phyloP scores from a whole-genome alignment of 306 rosid species.

The Quercus dentata region DNA sequence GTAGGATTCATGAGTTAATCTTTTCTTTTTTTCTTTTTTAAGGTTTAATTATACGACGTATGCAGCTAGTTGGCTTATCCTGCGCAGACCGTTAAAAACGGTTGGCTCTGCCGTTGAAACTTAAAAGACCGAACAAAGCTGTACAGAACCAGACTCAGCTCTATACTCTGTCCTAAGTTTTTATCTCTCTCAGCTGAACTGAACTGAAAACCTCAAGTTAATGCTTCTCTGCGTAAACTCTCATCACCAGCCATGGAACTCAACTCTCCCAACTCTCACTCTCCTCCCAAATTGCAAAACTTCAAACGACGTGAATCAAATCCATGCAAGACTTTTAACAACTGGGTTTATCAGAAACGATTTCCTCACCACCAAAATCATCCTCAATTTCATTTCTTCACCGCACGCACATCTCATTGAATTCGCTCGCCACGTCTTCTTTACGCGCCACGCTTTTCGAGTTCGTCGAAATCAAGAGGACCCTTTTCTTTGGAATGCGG shows the following conservation, averaged over 20 bases:
- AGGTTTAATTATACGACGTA: no score
- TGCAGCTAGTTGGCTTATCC: no score
- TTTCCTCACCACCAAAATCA: constrained; percentile 41
- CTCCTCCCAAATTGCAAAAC: constrained; percentile 57
- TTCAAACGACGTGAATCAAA: constrained; percentile 41
- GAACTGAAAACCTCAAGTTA: constrained; percentile 6
- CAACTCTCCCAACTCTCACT: constrained; percentile 36
- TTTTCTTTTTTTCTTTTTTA: no score
- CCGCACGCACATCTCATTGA: constrained; percentile 46
- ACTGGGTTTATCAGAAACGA: constrained; percentile 45
- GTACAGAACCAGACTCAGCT: no score
- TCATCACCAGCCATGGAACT: constrained; percentile 53
- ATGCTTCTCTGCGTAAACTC: constrained; percentile 57
- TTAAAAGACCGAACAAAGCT: no score
- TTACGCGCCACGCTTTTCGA: constrained; percentile 44
- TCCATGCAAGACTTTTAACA: constrained; percentile 59
- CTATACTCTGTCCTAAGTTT: neutral
- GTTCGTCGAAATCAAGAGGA: constrained; percentile 24
- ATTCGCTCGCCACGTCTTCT: constrained; percentile 65
- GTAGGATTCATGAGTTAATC: no score
- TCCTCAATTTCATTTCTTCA: constrained; percentile 67
- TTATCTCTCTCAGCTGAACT: neutral
- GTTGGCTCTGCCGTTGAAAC: no score
- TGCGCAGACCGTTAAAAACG: no score
- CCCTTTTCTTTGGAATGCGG: constrained; percentile 83